phyloP scores from a whole-genome alignment of 2,329 filamentous ascomycete genomes.

The Paraconiothyrium brasiliense region DNA sequence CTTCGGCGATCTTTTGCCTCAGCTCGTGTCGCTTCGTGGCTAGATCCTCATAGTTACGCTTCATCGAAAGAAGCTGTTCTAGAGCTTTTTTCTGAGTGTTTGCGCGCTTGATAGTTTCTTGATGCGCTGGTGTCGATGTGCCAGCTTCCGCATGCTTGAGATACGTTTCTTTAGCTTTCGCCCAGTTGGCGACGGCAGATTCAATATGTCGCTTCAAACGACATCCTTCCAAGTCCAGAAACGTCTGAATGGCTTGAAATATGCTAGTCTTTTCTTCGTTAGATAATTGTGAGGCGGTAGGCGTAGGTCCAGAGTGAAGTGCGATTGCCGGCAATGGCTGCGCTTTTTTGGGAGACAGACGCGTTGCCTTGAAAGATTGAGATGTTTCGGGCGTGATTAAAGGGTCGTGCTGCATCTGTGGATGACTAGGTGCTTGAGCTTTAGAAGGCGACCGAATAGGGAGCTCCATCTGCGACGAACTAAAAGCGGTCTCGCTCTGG shows the following conservation, averaged over 20 bases:
- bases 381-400: conserved; percentile 32
- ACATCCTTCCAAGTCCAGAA: conserved; percentile 35
- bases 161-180: conserved; percentile 36
- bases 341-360: conserved; percentile 24
- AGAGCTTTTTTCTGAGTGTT: conserved; percentile 43
- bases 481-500: conserved; percentile 22
- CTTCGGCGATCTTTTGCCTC: conserved; percentile 42
- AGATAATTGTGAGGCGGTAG: conserved; percentile 37
- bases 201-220: conserved; percentile 37
- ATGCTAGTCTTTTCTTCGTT: conserved; percentile 36
- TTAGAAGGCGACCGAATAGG: conserved; percentile 41
- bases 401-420: conserved; percentile 25
- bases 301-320: conserved; percentile 13
- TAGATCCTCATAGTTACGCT: conserved; percentile 30
- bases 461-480: conserved; percentile 24
- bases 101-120: conserved; percentile 34
- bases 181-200: conserved; percentile 36
- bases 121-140: conserved; percentile 26
- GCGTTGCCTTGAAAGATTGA: conserved; percentile 24
- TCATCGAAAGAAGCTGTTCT: conserved; percentile 36
- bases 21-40: conserved; percentile 30
- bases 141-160: conserved; percentile 37
- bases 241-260: conserved; percentile 31
- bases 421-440: conserved; percentile 25
- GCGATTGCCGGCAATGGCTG: conserved; percentile 17